Evolutionary conservation across 2,329 filamentous ascomycete species (phyloP).

Genomic region (Ramularia collo-cygni): DNA sequence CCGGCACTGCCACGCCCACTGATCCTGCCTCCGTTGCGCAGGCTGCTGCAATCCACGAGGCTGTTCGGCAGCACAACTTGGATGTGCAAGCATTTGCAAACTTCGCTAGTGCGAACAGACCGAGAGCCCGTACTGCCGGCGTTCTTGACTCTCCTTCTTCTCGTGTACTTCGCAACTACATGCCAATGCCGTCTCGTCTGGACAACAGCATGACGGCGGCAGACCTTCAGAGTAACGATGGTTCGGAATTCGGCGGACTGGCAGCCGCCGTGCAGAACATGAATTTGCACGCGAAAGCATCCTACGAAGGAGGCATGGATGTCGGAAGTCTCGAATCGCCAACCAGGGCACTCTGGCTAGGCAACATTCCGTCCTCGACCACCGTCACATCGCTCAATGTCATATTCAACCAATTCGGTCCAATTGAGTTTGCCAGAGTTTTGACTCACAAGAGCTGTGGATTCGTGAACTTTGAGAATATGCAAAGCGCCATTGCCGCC

Average conservation of each 20-base stretch:
- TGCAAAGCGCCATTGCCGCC: slow-evolving; percentile 85
- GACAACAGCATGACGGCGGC: slow-evolving; percentile 69
- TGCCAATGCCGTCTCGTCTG: slow-evolving; percentile 67
- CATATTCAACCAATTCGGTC: slow-evolving; percentile 90
- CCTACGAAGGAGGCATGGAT: slow-evolving; percentile 61
- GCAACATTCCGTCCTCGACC: slow-evolving; percentile 93
- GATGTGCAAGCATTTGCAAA: slow-evolving; percentile 88
- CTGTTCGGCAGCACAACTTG: slow-evolving; percentile 84
- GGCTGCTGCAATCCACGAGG: slow-evolving; percentile 56
- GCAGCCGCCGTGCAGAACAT: slow-evolving; percentile 76
- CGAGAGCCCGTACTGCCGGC: slow-evolving; percentile 84
- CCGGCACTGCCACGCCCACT: slow-evolving; percentile 53
- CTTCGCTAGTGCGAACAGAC: slow-evolving; percentile 72
- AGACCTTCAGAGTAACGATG: slow-evolving; percentile 68
- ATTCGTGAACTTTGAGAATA: slow-evolving; percentile 92
- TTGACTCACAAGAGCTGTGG: slow-evolving; percentile 98
- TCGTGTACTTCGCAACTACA: slow-evolving; percentile 61
- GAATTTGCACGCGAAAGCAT: slow-evolving; percentile 58
- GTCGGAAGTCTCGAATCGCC: slow-evolving; percentile 66
- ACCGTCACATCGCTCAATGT: slow-evolving; percentile 91
- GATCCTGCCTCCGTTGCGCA: slow-evolving; percentile 51
- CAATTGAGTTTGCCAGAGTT: slow-evolving; percentile 84
- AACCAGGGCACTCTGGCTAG: slow-evolving; percentile 91
- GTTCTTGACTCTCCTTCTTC: slow-evolving; percentile 72
- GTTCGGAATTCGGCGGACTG: slow-evolving; percentile 71